Evolutionary conservation across 2,329 filamentous ascomycete genomes (phyloP).

Genomic region (Aspergillaceae sp.): DNA sequence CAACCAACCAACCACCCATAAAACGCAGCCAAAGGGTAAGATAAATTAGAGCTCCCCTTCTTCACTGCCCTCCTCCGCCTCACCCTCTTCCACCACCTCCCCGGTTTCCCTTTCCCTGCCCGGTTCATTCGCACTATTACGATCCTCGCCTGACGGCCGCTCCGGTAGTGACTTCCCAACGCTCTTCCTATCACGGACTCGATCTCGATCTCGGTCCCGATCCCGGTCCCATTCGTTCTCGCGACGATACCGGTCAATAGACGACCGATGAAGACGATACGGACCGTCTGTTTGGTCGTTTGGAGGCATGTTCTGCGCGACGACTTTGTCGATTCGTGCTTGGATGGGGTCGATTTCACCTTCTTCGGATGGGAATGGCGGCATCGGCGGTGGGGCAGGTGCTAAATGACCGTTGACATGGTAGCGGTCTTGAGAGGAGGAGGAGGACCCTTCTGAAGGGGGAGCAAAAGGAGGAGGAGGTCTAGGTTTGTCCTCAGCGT

Average conservation of each 20-base stretch:
- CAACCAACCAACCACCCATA: no score
- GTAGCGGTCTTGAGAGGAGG: conserved; percentile 6
- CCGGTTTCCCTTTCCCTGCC: no score
- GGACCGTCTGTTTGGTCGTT: not conserved
- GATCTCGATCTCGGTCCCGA: not conserved
- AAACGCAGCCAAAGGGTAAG: not conserved
- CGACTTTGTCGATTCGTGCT: conserved; percentile 30
- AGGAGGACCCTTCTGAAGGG: not conserved
- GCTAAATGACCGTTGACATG: conserved; percentile 12
- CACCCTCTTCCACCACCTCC: conserved; percentile 5
- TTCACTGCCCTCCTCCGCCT: conserved; percentile 34
- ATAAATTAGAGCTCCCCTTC: conserved; percentile 31
- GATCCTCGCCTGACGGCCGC: no score
- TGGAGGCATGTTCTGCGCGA: conserved; percentile 17
- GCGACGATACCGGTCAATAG: not conserved
- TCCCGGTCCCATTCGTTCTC: not conserved
- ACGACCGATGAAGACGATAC: not conserved
- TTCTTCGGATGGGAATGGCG: conserved; percentile 9
- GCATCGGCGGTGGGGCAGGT: conserved; percentile 6
- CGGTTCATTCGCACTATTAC: no score
- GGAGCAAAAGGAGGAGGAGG: not conserved
- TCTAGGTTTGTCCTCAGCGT: conserved; percentile 7
- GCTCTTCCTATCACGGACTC: conserved; percentile 3
- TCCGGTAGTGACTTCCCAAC: not conserved
- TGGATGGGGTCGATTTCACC: conserved; percentile 23